Conservation (phyloP, 192 early-diverging fungal genomes). For the Rhizoclosmatium globosum region DNA sequence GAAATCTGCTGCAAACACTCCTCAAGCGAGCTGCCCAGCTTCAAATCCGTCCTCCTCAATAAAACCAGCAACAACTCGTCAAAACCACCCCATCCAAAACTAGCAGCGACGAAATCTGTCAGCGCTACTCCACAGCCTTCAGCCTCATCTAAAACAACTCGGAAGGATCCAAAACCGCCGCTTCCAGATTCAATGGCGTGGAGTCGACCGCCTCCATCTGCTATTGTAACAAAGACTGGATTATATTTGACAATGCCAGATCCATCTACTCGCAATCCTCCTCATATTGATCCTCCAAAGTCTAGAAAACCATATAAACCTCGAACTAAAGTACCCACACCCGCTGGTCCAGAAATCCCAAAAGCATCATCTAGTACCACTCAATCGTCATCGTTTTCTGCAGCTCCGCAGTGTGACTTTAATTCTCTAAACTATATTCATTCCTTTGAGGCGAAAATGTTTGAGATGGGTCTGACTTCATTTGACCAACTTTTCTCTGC, state of each 20-base stretch:
- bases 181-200: background rate
- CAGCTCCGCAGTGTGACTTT: background rate
- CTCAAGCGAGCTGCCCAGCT: background rate
- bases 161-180: background rate
- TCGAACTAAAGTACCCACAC: background rate
- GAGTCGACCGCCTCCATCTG: background rate
- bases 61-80: background rate
- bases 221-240: conserved; percentile 30
- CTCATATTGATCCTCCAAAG: background rate
- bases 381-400: no score
- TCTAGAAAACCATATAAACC: background rate
- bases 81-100: background rate
- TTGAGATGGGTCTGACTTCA: conserved; percentile 16
- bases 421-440: background rate
- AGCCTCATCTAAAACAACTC: background rate
- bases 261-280: background rate
- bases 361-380: no score
- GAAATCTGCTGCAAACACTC: conserved; percentile 6
- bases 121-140: background rate
- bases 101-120: background rate
- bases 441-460: conserved; percentile 18
- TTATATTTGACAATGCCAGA: conserved; percentile 33
- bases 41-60: background rate
- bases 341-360: no score
- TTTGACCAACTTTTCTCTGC: background rate